Evolutionary conservation across 352 stramenopile species (phyloP).

Genomic region (Pythium vanterpoolii): DNA sequence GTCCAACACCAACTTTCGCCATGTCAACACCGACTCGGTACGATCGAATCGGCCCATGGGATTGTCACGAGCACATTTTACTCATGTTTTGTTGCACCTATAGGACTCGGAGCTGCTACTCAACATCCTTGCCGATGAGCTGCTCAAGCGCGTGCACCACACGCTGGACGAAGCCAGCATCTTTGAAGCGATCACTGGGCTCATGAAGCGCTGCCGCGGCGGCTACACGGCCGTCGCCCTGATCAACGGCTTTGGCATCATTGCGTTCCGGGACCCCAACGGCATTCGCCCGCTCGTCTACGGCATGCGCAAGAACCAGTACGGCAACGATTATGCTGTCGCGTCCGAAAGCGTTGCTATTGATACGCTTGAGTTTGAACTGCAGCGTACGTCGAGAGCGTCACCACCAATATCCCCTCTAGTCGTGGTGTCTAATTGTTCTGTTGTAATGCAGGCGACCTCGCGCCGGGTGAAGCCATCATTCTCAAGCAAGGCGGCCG

Average conservation of each 20-base stretch:
- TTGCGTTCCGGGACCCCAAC: constrained; percentile 98
- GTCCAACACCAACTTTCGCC: constrained; percentile 89
- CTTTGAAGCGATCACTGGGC: constrained; percentile 87
- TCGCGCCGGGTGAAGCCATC: constrained; percentile 95
- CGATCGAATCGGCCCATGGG: not conserved
- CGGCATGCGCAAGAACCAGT: constrained; percentile 80
- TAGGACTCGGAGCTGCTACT: constrained; percentile 97
- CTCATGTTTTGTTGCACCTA: not conserved
- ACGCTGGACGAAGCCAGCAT: constrained; percentile 76
- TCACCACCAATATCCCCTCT: not conserved
- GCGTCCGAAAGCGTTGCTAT: constrained; percentile 98
- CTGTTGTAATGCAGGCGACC: constrained; percentile 57
- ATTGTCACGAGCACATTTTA: not conserved
- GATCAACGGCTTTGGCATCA: constrained; percentile 96
- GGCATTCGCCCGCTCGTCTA: constrained; percentile 97
- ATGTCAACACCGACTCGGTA: constrained; percentile 97
- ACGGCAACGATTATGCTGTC: constrained; percentile 92
- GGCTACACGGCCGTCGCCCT: constrained; percentile 97
- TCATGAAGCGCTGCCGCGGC: constrained; percentile 95
- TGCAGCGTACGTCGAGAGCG: constrained; percentile 74
- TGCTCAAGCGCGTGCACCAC: constrained; percentile 81
- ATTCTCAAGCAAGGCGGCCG: constrained; percentile 90
- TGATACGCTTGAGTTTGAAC: constrained; percentile 96
- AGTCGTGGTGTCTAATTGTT: not conserved
- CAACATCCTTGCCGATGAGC: constrained; percentile 98